Percentiles rank a stretch among this genome's conserved stretches.
phyloP scores from a whole-genome alignment of 306 rosid genomes.

The Bauhinia variegata region DNA sequence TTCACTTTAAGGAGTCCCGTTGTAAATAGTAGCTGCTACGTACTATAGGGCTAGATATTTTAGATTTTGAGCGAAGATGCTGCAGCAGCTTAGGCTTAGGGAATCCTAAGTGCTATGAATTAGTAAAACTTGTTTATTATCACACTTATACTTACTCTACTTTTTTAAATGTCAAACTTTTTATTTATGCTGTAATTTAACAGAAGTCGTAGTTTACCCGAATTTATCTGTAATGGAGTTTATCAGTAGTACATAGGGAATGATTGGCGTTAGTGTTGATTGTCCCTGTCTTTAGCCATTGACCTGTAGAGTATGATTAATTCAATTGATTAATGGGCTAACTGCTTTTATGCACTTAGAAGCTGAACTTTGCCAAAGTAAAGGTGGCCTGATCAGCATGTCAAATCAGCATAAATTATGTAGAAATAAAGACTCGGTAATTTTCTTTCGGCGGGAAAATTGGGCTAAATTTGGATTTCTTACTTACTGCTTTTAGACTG shows the following conservation, averaged over 20 bases:
- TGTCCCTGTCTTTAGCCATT: slow-evolving; percentile 18
- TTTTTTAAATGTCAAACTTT: too few species aligned
- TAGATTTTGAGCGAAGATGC: slow-evolving; percentile 34
- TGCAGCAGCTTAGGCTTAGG: slow-evolving; percentile 43
- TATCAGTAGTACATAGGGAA: not conserved
- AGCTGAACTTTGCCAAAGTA: slow-evolving; percentile 24
- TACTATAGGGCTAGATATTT: slow-evolving; percentile 26
- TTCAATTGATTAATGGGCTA: slow-evolving; percentile 34
- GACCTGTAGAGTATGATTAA: slow-evolving; percentile 17
- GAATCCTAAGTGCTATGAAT: slow-evolving; percentile 53
- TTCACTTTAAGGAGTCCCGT: slow-evolving; percentile 45
- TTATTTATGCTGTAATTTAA: not conserved
- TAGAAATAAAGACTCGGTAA: slow-evolving; percentile 11
- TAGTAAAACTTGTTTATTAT: not conserved
- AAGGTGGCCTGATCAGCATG: slow-evolving; percentile 2
- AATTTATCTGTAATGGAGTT: not conserved
- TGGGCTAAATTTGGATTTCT: slow-evolving; percentile 23
- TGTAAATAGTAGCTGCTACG: slow-evolving; percentile 19
- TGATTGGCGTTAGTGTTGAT: slow-evolving; percentile 21
- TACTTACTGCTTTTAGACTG: slow-evolving; percentile 10
- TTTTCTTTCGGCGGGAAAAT: slow-evolving; percentile 11
- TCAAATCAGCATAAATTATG: slow-evolving; percentile 20
- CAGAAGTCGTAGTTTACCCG: slow-evolving; percentile 18
- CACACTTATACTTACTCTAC: too few species aligned
- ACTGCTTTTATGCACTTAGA: slow-evolving; percentile 16